A percentile compares a stretch with the other conserved stretches of the same genome.
These are phyloP conservation scores for Fusarium oligoseptatum DNA, from an alignment of 2,329 filamentous ascomycete species.

Conservation along the genomic window DNA sequence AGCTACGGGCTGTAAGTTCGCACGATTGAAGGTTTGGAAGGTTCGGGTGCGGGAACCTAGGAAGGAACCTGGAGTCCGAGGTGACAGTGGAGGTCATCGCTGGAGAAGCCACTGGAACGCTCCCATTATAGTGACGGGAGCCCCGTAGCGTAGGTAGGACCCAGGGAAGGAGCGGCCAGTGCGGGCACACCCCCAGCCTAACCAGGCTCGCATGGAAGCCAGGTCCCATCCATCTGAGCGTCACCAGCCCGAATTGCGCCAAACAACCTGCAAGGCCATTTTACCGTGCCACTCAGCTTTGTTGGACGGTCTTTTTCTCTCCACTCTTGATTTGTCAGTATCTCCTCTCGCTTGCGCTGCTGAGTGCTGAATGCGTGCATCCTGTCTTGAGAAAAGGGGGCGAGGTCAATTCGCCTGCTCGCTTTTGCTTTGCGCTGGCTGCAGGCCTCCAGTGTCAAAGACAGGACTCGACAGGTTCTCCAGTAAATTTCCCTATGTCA, in stretches of 20 bases:
- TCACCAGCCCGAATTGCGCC: neutral
- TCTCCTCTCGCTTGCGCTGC: neutral
- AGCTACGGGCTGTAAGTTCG: constrained; percentile 20
- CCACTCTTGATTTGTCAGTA: constrained; percentile 12
- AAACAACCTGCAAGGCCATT: neutral
- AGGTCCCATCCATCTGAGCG: neutral
- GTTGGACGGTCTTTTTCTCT: neutral
- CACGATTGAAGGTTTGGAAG: constrained; percentile 38
- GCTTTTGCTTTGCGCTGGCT: constrained; percentile 2
- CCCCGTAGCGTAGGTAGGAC: constrained; percentile 1
- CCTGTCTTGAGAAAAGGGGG: neutral
- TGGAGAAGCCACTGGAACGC: constrained; percentile 5
- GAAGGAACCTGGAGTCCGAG: constrained; percentile 16
- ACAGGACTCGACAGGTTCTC: constrained; percentile 8
- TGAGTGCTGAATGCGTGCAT: neutral
- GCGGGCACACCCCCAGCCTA: neutral
- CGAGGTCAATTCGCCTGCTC: neutral
- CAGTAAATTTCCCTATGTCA: constrained; percentile 29
- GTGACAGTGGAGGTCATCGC: constrained; percentile 11
- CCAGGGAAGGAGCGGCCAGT: neutral
- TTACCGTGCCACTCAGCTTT: constrained; percentile 2
- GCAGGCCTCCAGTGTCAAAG: constrained; percentile 3
- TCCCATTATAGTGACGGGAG: constrained; percentile 9
- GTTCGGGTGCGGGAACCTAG: constrained; percentile 26
- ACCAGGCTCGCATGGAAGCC: neutral